Conservation (phyloP, 352 stramenopile species). For the Saprolegnia parasitica region DNA sequence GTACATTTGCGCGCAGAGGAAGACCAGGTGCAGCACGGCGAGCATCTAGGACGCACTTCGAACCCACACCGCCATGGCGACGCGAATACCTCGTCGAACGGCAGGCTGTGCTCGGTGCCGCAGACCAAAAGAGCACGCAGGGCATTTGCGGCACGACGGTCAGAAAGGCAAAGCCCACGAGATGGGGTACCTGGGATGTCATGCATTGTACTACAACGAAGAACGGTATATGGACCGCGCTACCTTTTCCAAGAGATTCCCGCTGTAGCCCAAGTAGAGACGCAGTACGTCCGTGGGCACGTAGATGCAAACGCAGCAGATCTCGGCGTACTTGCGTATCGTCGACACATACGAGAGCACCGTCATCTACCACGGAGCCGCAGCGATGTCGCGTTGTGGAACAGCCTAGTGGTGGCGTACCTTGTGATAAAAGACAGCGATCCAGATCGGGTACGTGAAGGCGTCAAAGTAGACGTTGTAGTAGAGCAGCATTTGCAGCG, state of each 20-base stretch:
- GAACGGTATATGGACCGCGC: not conserved
- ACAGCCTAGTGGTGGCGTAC: no score
- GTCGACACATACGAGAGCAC: not conserved
- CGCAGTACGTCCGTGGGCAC: not conserved
- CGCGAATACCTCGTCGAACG: not conserved
- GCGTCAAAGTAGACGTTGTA: not conserved
- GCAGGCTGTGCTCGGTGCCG: not conserved
- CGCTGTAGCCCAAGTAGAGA: slow-evolving; percentile 4
- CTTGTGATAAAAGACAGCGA: not conserved
- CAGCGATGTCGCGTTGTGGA: not conserved
- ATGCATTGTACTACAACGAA: not conserved
- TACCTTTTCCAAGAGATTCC: slow-evolving; percentile 8
- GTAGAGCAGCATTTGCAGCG: slow-evolving; percentile 13
- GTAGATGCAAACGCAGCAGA: slow-evolving; percentile 14
- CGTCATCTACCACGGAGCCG: not conserved
- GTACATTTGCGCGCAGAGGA: not conserved
- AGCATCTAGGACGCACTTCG: not conserved
- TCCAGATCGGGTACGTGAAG: slow-evolving; percentile 12
- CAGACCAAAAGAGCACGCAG: not conserved
- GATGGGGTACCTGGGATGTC: slow-evolving; percentile 11
- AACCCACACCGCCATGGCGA: not conserved
- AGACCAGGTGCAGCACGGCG: not conserved
- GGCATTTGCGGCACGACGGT: not conserved
- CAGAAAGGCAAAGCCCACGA: slow-evolving; percentile 10
- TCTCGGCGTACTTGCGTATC: slow-evolving; percentile 3